phyloP scores from a whole-genome alignment of 2,329 filamentous ascomycete species.

The Neurospora sp. region DNA sequence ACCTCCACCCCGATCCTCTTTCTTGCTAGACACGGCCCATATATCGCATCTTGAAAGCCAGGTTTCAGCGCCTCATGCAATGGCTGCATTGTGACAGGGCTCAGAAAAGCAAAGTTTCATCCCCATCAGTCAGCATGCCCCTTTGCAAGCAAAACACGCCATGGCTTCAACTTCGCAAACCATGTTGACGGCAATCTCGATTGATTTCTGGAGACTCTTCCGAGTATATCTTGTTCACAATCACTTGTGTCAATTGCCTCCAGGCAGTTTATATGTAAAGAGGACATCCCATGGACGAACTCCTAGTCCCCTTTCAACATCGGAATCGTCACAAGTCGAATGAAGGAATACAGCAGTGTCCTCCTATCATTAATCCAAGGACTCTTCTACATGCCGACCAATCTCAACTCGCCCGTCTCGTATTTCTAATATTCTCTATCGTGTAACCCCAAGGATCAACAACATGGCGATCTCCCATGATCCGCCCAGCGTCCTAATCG shows the following conservation, averaged over 20 bases:
- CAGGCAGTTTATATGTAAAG: background rate
- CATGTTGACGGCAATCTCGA: background rate
- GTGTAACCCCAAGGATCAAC: background rate
- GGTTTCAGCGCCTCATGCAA: background rate
- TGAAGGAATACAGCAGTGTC: background rate
- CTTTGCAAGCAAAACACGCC: background rate
- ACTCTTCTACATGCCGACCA: background rate
- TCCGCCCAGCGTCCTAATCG: constrained; percentile 1
- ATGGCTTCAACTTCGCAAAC: background rate
- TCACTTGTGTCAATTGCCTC: background rate
- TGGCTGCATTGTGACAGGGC: background rate
- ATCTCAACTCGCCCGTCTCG: background rate
- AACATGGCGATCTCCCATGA: background rate
- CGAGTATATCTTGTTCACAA: background rate
- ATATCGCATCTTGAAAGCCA: background rate
- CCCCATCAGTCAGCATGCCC: background rate
- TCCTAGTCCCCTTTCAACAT: background rate
- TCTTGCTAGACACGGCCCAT: background rate
- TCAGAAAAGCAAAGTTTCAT: background rate
- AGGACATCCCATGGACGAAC: background rate
- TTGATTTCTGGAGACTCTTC: background rate
- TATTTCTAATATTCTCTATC: background rate
- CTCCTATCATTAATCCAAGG: background rate
- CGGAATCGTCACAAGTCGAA: background rate
- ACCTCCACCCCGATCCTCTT: background rate